Evolutionary conservation across 495 filamentous ascomycete genomes (phyloP).

Genomic region (Clohesyomyces aquaticus): DNA sequence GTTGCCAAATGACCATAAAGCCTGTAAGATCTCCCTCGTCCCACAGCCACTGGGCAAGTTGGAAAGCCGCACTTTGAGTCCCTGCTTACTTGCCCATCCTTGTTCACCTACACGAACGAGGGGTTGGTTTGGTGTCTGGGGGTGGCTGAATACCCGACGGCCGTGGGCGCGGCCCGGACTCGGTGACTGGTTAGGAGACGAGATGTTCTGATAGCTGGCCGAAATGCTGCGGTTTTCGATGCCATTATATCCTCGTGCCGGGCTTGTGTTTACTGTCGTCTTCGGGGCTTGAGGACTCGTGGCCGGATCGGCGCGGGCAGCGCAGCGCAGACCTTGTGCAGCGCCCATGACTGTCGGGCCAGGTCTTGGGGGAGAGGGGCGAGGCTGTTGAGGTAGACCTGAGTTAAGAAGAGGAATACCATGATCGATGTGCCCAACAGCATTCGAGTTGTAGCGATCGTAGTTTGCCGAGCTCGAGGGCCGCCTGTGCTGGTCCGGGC

Average conservation of each 20-base stretch:
- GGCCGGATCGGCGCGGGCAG: no score
- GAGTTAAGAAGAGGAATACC: neutral
- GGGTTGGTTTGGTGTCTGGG: neutral
- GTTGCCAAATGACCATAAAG: slow-evolving; percentile 12
- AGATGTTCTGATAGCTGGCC: no score
- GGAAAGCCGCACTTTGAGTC: slow-evolving; percentile 12
- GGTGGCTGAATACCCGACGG: neutral
- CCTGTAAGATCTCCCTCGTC: slow-evolving; percentile 18
- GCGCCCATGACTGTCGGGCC: no score
- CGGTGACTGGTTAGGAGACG: neutral
- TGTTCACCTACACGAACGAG: neutral
- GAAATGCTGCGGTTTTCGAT: no score
- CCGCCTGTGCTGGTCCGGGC: neutral
- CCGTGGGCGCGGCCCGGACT: neutral
- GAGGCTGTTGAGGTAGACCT: neutral
- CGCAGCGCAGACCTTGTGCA: no score
- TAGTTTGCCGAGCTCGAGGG: neutral
- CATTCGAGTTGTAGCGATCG: neutral
- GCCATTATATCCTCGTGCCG: no score
- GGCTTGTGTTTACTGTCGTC: no score
- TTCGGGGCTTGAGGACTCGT: no score
- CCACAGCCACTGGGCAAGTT: neutral
- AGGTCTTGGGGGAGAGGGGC: no score
- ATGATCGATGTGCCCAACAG: neutral
- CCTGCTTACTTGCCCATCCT: slow-evolving; percentile 8